Conservation (phyloP, 305 asterid genomes). For the Withania somnifera region DNA sequence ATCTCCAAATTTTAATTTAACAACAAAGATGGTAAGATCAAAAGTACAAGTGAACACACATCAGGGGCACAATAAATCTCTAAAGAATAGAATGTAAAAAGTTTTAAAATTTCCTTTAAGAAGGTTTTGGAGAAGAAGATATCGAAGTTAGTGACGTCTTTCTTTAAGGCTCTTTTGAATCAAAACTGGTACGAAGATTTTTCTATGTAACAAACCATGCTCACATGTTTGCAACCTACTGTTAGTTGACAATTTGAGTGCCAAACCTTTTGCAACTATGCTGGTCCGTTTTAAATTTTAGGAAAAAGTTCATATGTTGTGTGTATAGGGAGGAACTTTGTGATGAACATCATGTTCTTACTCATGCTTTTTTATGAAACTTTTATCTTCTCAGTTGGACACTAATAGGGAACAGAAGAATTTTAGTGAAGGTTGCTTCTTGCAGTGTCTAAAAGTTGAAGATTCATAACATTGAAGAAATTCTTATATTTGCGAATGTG, state of each 20-base stretch:
- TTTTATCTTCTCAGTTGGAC: neutral
- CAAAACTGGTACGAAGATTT: neutral
- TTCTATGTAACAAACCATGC: neutral
- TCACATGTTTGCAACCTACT: neutral
- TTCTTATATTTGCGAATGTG: neutral
- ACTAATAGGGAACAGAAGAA: neutral
- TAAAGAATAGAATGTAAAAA: neutral
- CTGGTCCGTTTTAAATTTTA: neutral
- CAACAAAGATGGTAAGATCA: neutral
- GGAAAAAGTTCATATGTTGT: neutral
- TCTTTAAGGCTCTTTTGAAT: neutral
- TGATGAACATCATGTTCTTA: neutral
- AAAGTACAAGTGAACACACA: neutral
- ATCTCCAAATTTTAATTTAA: neutral
- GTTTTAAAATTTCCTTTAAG: neutral
- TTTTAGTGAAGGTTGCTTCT: neutral
- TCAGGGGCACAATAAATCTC: neutral
- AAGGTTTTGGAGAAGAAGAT: neutral
- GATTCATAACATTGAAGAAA: neutral
- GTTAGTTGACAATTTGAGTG: neutral
- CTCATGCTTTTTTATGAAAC: neutral
- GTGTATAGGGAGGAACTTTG: neutral
- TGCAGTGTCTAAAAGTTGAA: neutral
- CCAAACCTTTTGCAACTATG: neutral
- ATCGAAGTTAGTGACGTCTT: neutral